Percentiles rank a stretch among this genome's conserved stretches.
Conservation (phyloP, 73 alveolate species). For the Uronychia binucleata region DNA sequence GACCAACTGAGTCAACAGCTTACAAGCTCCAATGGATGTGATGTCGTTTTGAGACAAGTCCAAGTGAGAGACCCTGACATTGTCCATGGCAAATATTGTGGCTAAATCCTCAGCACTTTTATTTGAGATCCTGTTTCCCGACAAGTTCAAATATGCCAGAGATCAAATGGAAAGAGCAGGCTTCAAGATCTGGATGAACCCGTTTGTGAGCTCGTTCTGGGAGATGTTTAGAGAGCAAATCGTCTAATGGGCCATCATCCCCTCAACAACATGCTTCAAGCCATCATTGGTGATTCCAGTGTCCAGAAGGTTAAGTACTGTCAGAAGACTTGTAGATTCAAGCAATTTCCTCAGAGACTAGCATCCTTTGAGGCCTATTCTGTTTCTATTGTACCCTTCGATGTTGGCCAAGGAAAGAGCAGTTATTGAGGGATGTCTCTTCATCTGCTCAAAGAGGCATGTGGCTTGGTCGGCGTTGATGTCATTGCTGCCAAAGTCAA, state of each 20-base stretch:
- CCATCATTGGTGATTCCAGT: slow-evolving; percentile 62
- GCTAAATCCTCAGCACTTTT: slow-evolving; percentile 44
- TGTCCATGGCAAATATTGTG: slow-evolving; percentile 15
- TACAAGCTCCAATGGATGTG: slow-evolving; percentile 26
- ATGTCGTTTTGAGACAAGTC: slow-evolving; percentile 6
- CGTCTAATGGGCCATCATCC: slow-evolving; percentile 7
- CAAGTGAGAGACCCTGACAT: slow-evolving; percentile 10
- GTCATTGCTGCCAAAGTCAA: slow-evolving; percentile 65
- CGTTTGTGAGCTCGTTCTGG: slow-evolving; percentile 28
- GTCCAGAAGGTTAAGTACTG: slow-evolving; percentile 51
- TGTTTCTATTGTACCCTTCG: slow-evolving; percentile 58
- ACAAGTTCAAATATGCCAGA: slow-evolving; percentile 20
- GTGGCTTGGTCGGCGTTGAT: slow-evolving; percentile 43
- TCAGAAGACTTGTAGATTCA: slow-evolving; percentile 15
- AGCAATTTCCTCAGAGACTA: slow-evolving; percentile 28
- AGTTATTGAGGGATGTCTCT: slow-evolving; percentile 17
- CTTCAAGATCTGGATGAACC: slow-evolving; percentile 4
- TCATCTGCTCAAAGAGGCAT: slow-evolving; percentile 19
- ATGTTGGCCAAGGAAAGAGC: slow-evolving; percentile 50
- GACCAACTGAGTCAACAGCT: slow-evolving; percentile 21
- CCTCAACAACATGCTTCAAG: slow-evolving; percentile 12
- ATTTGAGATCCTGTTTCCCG: slow-evolving; percentile 41
- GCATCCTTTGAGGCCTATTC: slow-evolving; percentile 54
- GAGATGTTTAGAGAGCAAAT: slow-evolving; percentile 40
- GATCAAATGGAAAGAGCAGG: neutral